Conservation (phyloP, 176 grass and related monocot genomes). For the Hsuehochloa calcarea region DNA sequence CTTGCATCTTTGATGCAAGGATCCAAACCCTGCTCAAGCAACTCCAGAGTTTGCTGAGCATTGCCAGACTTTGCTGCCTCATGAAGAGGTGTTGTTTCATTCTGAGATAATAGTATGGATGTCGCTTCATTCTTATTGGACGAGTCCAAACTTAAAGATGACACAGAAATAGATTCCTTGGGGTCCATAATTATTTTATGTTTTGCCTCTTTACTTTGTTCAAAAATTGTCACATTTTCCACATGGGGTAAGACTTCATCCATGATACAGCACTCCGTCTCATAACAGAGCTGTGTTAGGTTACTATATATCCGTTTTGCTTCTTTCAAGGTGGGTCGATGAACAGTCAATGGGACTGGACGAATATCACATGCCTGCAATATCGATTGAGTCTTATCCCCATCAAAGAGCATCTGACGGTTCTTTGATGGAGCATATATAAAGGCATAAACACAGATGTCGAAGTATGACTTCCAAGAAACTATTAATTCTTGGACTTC, state of each 20-base stretch:
- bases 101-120: slow-evolving; percentile 16
- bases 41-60: slow-evolving; percentile 56
- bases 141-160: slow-evolving; percentile 33
- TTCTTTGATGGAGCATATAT: slow-evolving; percentile 81
- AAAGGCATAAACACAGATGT: slow-evolving; percentile 60
- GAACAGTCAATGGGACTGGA: slow-evolving; percentile 76
- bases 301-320: slow-evolving; percentile 74
- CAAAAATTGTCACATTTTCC: slow-evolving; percentile 24
- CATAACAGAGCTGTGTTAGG: slow-evolving; percentile 63
- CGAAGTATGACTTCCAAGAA: slow-evolving; percentile 88
- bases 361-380: slow-evolving; percentile 59
- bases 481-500: slow-evolving; percentile 81
- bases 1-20: slow-evolving; percentile 78
- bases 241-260: slow-evolving; percentile 37
- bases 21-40: slow-evolving; percentile 87
- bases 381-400: slow-evolving; percentile 53
- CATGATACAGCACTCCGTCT: slow-evolving; percentile 34
- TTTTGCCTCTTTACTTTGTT: slow-evolving; percentile 35
- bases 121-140: slow-evolving; percentile 28
- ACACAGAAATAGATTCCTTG: slow-evolving; percentile 44
- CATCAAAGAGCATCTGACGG: slow-evolving; percentile 77
- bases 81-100: slow-evolving; percentile 73
- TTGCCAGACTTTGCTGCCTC: slow-evolving; percentile 75
- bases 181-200: slow-evolving; percentile 31
- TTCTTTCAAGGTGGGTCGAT: slow-evolving; percentile 90